Conservation (phyloP, 176 grass and related monocot genomes). For the Paspalum notatum region DNA sequence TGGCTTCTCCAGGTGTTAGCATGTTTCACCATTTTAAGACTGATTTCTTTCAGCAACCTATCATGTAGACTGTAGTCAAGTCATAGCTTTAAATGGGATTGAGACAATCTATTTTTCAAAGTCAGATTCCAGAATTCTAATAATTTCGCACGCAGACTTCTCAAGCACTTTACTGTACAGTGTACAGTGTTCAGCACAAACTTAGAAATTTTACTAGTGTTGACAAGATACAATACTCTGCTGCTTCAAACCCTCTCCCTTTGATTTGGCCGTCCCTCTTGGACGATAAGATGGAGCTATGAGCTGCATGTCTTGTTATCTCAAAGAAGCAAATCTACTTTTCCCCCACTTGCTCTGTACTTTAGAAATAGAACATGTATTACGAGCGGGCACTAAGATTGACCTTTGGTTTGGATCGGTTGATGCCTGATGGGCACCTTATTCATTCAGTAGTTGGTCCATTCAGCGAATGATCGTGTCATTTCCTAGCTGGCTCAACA, state of each 20-base stretch:
- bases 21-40: not conserved
- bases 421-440: not conserved
- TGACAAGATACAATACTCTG: not conserved
- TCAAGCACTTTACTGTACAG: not conserved
- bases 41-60: not conserved
- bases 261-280: not conserved
- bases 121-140: not conserved
- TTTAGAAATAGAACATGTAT: not conserved
- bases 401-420: not conserved
- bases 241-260: not conserved
- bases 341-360: not conserved
- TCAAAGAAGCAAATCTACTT: constrained; percentile 1
- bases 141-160: not conserved
- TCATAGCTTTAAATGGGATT: not conserved
- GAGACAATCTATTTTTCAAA: not conserved
- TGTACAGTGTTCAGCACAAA: not conserved
- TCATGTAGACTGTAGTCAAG: no score
- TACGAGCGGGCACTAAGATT: not conserved
- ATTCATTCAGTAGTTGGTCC: constrained; percentile 12
- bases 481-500: not conserved
- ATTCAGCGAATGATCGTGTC: not conserved
- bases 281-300: constrained; percentile 7
- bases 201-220: not conserved
- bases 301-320: not conserved
- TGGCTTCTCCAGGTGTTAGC: not conserved